These are phyloP conservation scores for Syncephalastrum monosporum DNA, from an alignment of 371 early-diverging fungal species.

Conservation along the genomic window DNA sequence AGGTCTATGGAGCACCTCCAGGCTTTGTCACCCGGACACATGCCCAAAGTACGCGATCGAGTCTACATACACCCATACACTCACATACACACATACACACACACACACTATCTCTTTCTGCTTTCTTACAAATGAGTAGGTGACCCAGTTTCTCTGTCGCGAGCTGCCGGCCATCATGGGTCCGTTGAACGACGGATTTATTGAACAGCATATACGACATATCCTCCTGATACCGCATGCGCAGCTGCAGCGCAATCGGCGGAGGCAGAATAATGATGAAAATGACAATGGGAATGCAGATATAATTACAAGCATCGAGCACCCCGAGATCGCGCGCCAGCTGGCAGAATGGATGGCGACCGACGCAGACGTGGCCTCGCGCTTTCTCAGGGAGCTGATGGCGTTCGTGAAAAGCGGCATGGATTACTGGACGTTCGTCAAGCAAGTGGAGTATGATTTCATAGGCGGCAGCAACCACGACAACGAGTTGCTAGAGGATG, in stretches of 20 bases:
- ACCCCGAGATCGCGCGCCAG: slow-evolving; percentile 16
- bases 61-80: no score
- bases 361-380: slow-evolving; percentile 12
- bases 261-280: not conserved
- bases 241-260: slow-evolving; percentile 2
- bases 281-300: slow-evolving; percentile 14
- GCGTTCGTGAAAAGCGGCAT: slow-evolving; percentile 39
- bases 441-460: slow-evolving; percentile 12
- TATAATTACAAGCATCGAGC: slow-evolving; percentile 8
- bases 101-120: no score
- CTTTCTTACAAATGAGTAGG: slow-evolving; percentile 5
- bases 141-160: slow-evolving; percentile 24
- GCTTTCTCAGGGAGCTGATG: slow-evolving; percentile 29
- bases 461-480: not conserved
- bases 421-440: slow-evolving; percentile 30
- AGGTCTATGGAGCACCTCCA: slow-evolving; percentile 12
- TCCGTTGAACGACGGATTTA: slow-evolving; percentile 20
- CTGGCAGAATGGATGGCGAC: slow-evolving; percentile 34
- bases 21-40: slow-evolving; percentile 30
- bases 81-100: no score
- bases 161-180: slow-evolving; percentile 34
- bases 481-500: not conserved
- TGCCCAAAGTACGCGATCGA: slow-evolving; percentile 26
- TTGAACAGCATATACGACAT: slow-evolving; percentile 28
- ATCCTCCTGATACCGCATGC: slow-evolving; percentile 32